Conservation (phyloP, 371 early-diverging fungal species). For the Mortierella sp. region DNA sequence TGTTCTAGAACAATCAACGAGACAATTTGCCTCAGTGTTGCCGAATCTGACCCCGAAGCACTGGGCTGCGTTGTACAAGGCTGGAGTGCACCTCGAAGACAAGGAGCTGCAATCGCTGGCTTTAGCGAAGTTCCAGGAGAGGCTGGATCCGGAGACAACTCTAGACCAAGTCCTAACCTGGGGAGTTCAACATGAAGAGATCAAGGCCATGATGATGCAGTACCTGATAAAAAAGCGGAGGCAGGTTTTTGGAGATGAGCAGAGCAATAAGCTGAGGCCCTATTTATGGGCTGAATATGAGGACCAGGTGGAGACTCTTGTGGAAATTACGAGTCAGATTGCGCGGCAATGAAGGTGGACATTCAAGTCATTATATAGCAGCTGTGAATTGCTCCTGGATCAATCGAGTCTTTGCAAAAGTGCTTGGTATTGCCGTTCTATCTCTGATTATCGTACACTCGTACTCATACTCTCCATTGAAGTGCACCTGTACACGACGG, state of each 20-base stretch:
- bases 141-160: conserved; percentile 29
- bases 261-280: conserved; percentile 24
- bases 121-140: conserved; percentile 16
- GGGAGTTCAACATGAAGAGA: conserved; percentile 38
- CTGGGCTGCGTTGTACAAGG: conserved; percentile 42
- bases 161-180: conserved; percentile 33
- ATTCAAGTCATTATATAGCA: no score
- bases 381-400: no score
- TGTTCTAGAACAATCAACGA: not conserved
- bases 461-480: no score
- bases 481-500: no score
- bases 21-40: conserved; percentile 3
- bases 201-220: conserved; percentile 32
- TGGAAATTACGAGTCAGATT: conserved; percentile 42
- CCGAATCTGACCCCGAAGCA: conserved; percentile 8
- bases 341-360: conserved; percentile 20
- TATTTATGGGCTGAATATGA: conserved; percentile 44
- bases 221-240: conserved; percentile 30
- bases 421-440: no score
- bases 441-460: no score
- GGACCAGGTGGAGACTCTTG: conserved; percentile 35
- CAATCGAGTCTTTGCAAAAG: no score
- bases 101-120: conserved; percentile 15
- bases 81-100: conserved; percentile 25
- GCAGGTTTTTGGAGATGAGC: conserved; percentile 39